Conservation (phyloP, 768 basidiomycete species). For the Hygrophorus russula region DNA sequence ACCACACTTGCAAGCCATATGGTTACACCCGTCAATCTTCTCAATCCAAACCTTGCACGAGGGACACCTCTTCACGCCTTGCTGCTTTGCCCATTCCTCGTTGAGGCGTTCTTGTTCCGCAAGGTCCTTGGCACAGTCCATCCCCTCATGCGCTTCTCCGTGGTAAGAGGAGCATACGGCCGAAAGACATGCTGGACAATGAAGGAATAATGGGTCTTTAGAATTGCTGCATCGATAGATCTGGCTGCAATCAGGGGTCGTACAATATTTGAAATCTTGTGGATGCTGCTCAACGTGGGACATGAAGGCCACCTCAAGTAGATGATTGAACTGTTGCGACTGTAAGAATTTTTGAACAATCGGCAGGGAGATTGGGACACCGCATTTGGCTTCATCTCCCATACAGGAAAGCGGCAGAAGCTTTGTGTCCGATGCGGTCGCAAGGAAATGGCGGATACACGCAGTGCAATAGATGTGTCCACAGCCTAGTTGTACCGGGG, state of each 20-base stretch:
- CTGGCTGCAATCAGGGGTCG: slow-evolving; percentile 61
- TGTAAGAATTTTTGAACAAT: slow-evolving; percentile 41
- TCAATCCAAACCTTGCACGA: slow-evolving; percentile 32
- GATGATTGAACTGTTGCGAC: slow-evolving; percentile 33
- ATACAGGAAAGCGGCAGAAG: slow-evolving; percentile 56
- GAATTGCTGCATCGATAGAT: slow-evolving; percentile 33
- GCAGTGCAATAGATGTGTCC: slow-evolving; percentile 38
- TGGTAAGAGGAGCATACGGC: slow-evolving; percentile 38
- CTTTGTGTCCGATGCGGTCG: slow-evolving; percentile 23
- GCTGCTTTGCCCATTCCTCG: slow-evolving; percentile 24
- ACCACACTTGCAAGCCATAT: slow-evolving; percentile 39
- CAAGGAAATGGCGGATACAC: slow-evolving; percentile 37
- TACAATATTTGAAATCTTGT: slow-evolving; percentile 52
- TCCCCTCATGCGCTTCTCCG: slow-evolving; percentile 37
- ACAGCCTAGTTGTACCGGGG: slow-evolving; percentile 33
- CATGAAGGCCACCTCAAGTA: slow-evolving; percentile 46
- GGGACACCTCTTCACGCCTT: slow-evolving; percentile 37
- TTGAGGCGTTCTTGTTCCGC: slow-evolving; percentile 31
- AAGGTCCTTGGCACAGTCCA: slow-evolving; percentile 24
- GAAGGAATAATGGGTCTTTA: slow-evolving; percentile 12
- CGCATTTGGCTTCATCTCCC: slow-evolving; percentile 46
- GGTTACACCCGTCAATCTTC: slow-evolving; percentile 45
- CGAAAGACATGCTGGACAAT: slow-evolving; percentile 43
- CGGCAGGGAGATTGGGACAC: slow-evolving; percentile 39
- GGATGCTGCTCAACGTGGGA: slow-evolving; percentile 44